Evolutionary conservation across 208 protist species (phyloP), one percentile per base, ranked within the genome.

Genomic region (Lotmaria passim): DNA sequence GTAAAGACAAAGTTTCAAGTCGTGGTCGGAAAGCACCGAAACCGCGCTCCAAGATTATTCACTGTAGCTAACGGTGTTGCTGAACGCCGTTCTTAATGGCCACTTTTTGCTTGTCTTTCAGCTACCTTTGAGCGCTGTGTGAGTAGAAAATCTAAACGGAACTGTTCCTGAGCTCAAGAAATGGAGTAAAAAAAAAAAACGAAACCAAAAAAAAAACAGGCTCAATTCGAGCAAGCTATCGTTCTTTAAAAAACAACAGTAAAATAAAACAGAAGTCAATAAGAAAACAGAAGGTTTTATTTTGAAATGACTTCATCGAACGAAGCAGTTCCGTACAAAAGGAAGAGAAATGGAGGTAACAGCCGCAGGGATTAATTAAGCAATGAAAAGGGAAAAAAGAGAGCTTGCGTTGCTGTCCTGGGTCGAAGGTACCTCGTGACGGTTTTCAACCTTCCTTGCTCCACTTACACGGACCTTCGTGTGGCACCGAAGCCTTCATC

Each of bases 381-480:
- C 12, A 53, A 48, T 17, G 26, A 55, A 43, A 41, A 26, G 17
- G 12, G 38, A 43, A 33, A 48, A 60, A 51, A 69, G 33, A 51
- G 21, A 15, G 31, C 4, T 31, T 2, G 28, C 7, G 2, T 28
- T 31, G 31, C n/a, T 60, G 19, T 26, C 21, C n/a, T 31, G 4
- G 8, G n/a, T n/a, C 1, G 11, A 60, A 6, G 11, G 15, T 46
- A n/a, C 15, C 34, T 26, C 17, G 10, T 2, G 17, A 8, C n/a
- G 6, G 1, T 11, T 19, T 24, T 36, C 41, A 63, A 1, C 64
- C 53, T 41, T 73, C 53, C 41, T 75, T 63, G 12, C 67, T 69
- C 77, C 71, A 86, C 62, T 83, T 69, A 69, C 83, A 83, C 21
- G 75, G 69, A 11, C 81, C 80, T 36, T 82, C 36, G 66, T 85